phyloP scores from a whole-genome alignment of 768 basidiomycete species.

The Suillus bovinus region DNA sequence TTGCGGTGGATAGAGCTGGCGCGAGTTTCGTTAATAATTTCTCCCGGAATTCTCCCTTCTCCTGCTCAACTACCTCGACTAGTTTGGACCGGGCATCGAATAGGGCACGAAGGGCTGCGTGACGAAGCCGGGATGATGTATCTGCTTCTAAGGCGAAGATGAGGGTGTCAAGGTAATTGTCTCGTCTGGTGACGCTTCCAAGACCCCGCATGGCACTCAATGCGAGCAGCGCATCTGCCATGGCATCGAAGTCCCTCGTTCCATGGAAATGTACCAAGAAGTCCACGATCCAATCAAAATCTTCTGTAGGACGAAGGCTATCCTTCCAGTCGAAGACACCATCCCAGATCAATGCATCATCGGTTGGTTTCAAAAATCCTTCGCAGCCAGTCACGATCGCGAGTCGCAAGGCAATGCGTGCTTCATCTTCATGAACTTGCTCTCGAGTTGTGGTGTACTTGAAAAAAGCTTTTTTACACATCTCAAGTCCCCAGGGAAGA shows the following conservation, averaged over 20 bases:
- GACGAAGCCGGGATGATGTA: constrained; percentile 5
- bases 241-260: too few relatives aligned
- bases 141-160: constrained; percentile 3
- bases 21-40: background rate
- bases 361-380: background rate
- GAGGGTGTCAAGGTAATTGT: background rate
- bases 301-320: background rate
- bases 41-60: background rate
- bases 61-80: too few relatives aligned
- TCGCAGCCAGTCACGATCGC: background rate
- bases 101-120: constrained; percentile 7
- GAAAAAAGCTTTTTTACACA: too few relatives aligned
- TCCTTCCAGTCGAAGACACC: background rate
- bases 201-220: too few relatives aligned
- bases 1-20: background rate
- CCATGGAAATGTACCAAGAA: constrained; percentile 7
- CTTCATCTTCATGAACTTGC: background rate
- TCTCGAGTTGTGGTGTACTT: too few relatives aligned
- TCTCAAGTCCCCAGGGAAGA: too few relatives aligned
- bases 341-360: background rate
- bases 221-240: too few relatives aligned
- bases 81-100: background rate
- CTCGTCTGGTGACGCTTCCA: too few relatives aligned
- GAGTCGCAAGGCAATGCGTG: background rate
- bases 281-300: constrained; percentile 8